Evolutionary conservation across 73 alveolate species (phyloP).

Genomic region (Tetrahymena borealis): DNA sequence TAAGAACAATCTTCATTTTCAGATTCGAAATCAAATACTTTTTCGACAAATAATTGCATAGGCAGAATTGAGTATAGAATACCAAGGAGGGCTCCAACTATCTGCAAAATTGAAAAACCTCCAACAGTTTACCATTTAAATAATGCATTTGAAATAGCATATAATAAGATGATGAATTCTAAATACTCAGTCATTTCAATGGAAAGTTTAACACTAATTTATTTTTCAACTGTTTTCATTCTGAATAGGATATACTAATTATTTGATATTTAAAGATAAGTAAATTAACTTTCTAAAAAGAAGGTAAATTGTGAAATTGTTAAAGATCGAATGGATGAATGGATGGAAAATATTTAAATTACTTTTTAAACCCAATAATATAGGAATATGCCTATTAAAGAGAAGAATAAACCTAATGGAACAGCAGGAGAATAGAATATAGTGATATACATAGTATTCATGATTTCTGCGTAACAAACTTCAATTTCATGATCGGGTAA

Average conservation of each 20-base stretch:
- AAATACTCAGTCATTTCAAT: conserved; percentile 23
- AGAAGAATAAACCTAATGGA: conserved; percentile 26
- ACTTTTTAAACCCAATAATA: conserved; percentile 30
- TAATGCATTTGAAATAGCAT: neutral
- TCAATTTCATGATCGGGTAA: conserved; percentile 32
- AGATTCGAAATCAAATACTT: neutral
- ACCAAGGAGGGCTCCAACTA: neutral
- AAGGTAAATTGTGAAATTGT: too few relatives aligned
- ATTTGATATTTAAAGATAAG: too few relatives aligned
- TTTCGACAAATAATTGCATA: neutral
- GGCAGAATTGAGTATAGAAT: neutral
- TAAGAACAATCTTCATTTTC: neutral
- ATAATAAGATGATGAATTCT: neutral
- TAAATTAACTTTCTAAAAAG: too few relatives aligned
- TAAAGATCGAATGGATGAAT: neutral
- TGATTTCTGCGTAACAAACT: conserved; percentile 25
- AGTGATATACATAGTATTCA: conserved; percentile 25
- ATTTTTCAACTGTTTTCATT: conserved; percentile 7
- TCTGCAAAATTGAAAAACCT: neutral
- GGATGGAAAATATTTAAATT: neutral
- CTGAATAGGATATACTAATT: conserved; percentile 7
- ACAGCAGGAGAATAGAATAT: conserved; percentile 15
- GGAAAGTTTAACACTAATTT: conserved; percentile 12
- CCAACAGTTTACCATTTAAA: conserved; percentile 8
- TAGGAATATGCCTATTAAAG: conserved; percentile 10